A percentile compares a stretch with the other conserved stretches of the same genome.
phyloP scores from a whole-genome alignment of 345 rosid genomes.

The Pistacia integerrima region DNA sequence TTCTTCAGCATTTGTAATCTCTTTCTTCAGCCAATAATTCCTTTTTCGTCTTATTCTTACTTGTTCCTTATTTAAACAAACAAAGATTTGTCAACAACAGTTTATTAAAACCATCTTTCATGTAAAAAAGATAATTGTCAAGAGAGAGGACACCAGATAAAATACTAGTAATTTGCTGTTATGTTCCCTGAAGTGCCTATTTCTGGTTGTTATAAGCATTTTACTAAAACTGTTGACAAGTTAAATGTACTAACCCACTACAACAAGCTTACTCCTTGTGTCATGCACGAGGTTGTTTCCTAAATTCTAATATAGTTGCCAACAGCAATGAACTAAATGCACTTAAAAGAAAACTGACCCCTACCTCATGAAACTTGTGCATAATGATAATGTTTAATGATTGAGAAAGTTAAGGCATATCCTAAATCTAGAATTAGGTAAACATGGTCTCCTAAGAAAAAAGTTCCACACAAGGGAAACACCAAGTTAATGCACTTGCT shows the following conservation, averaged over 20 bases:
- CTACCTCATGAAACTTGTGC: background rate
- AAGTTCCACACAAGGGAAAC: background rate
- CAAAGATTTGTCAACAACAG: constrained; percentile 4
- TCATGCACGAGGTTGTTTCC: background rate
- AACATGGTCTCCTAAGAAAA: background rate
- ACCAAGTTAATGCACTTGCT: background rate
- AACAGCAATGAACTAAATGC: background rate
- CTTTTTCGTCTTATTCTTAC: constrained; percentile 72
- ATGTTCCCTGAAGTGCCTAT: background rate
- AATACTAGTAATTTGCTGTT: background rate
- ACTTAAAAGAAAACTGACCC: background rate
- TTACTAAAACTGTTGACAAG: background rate
- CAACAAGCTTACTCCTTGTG: background rate
- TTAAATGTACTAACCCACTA: background rate
- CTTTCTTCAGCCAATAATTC: constrained; percentile 95
- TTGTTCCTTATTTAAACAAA: constrained; percentile 48
- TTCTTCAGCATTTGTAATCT: constrained; percentile 93
- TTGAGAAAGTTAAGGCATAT: background rate
- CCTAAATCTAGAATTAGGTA: background rate
- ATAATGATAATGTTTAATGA: background rate
- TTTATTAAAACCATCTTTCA: background rate
- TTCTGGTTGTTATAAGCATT: background rate
- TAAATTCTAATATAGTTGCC: background rate
- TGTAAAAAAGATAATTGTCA: background rate
- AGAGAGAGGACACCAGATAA: background rate